Evolutionary conservation across 2,329 filamentous ascomycete species (phyloP), one percentile per base, ranked within the genome.

Genomic region (Venturia asperata): DNA sequence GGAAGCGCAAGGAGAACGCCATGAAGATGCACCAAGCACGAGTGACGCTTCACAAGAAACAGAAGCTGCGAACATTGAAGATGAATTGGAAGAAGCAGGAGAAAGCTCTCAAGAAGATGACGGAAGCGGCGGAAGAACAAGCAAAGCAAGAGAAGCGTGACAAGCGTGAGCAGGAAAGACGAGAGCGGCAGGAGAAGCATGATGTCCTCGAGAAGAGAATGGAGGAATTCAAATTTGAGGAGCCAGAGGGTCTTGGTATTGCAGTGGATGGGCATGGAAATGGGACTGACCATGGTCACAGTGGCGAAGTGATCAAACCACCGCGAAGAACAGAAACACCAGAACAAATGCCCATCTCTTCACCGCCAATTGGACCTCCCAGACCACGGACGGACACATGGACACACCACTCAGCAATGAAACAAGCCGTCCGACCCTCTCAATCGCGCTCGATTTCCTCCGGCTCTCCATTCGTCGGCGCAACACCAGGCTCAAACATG

Each of bases 11-110:
- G 61, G 70, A 70, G 0, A 67, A 73, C 13, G 68, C 75, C 65
- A 78, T 77, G 68, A 76, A 72, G 67, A 75, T 70, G 1, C 71
- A 75, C 49, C 74, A 76, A 52, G 72, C 72, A 56, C 69, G 71
- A 42, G 71, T 71, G 62, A 75, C 71, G 64, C 67, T 73, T n/a
- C 72, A 70, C 68, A 77, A 73, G 68, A 76, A 74, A 68, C 69
- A 70, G 15, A 75, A 74, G 65, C 69, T 77, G 21, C 73, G 73
- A 2, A 71, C 77, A 19, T 70, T 77, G 64, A 77, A 75, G 67
- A 77, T 75, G 61, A 71, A 72, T 7, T 71, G 70, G 9, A 76
- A 73, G 65, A 67, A 61, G 34, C 56, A 63, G 24, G 47, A 41
- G 17, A 68, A 66, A 37, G 58, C 58, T 11, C 41, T 66, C 15